Evolutionary conservation across 441 rosid species (phyloP).

Genomic region (Eugenia klotzschiana): DNA sequence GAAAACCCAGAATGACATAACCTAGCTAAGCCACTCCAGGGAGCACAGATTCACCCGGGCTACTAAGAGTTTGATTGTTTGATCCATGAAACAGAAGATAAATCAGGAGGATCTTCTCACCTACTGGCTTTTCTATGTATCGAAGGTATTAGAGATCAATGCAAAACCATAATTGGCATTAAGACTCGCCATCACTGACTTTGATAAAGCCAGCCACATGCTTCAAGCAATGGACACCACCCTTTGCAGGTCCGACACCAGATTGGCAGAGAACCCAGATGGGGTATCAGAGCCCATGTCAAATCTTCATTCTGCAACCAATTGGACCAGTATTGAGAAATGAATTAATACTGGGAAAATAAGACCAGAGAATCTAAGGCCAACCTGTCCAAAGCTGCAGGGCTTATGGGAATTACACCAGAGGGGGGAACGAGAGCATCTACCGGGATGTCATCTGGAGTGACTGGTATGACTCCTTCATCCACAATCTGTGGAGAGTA

Average conservation of each 20-base stretch:
- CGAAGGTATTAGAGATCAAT: background rate
- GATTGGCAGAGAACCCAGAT: background rate
- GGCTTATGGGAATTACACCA: slow-evolving; percentile 45
- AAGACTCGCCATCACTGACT: background rate
- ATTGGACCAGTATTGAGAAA: background rate
- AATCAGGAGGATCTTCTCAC: background rate
- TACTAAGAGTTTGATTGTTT: background rate
- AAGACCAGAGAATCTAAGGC: background rate
- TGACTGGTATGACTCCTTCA: slow-evolving; percentile 45
- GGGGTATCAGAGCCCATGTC: background rate
- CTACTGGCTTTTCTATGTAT: background rate
- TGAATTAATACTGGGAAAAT: background rate
- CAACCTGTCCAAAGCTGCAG: slow-evolving; percentile 22
- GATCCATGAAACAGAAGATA: background rate
- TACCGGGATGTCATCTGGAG: slow-evolving; percentile 39
- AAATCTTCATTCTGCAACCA: slow-evolving; percentile 18
- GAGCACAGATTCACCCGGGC: background rate
- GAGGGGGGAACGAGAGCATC: slow-evolving; percentile 70
- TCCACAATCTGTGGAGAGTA: slow-evolving; percentile 67
- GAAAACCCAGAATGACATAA: background rate
- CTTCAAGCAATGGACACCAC: background rate
- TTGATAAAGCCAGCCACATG: background rate
- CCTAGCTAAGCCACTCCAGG: background rate
- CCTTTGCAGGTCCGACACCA: background rate
- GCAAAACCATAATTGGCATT: background rate